These are phyloP conservation scores for Syzygium oleosum DNA, from an alignment of 345 rosid genomes.

Conservation along the genomic window DNA sequence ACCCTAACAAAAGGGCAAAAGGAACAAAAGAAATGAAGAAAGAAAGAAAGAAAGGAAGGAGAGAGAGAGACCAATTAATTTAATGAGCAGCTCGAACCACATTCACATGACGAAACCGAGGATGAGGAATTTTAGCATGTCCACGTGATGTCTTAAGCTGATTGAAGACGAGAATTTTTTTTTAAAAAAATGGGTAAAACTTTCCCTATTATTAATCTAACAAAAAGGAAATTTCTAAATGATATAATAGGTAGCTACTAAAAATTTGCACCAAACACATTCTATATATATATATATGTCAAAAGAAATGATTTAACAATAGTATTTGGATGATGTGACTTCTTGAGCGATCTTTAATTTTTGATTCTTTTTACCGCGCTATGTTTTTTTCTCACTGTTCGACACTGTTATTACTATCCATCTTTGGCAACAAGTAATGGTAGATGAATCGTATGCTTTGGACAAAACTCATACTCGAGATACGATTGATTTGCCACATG, in stretches of 20 bases:
- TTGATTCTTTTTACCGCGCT: background rate
- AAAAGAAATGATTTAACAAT: background rate
- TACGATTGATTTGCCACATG: background rate
- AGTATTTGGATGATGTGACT: background rate
- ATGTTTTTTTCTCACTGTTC: background rate
- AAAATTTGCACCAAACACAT: background rate
- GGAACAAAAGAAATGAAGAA: background rate
- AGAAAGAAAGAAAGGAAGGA: rapidly evolving
- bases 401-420: background rate
- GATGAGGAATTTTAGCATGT: background rate
- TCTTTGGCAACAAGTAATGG: background rate
- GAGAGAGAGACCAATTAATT: background rate
- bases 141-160: background rate
- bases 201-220: background rate
- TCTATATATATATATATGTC: rapidly evolving
- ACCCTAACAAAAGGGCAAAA: background rate
- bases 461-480: background rate
- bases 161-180: background rate
- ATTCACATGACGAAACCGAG: background rate
- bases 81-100: background rate
- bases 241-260: background rate
- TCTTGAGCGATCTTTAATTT: background rate
- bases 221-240: background rate
- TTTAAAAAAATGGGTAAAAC: background rate
- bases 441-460: background rate